Evolutionary conservation across 23 red algal genomes (phyloP).

Genomic region (Chondrus crispus): DNA sequence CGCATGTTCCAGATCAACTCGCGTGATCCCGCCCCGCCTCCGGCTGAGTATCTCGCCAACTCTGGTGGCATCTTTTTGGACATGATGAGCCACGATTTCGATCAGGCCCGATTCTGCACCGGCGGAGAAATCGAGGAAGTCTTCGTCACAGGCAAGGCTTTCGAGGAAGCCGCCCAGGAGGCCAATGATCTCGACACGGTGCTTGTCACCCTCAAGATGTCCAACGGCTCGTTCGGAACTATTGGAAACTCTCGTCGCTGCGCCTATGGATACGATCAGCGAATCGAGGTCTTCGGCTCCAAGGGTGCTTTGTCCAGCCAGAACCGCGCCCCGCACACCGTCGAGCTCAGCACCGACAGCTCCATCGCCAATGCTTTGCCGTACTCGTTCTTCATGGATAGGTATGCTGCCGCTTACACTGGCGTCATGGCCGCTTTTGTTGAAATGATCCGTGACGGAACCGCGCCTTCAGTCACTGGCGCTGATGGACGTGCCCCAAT

Average conservation of each 20-base stretch:
- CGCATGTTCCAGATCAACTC: constrained; percentile 84
- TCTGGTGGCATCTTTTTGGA: constrained; percentile 91
- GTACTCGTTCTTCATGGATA: constrained; percentile 93
- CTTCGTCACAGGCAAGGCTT: constrained; percentile 71
- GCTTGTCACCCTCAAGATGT: constrained; percentile 85
- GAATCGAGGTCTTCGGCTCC: constrained; percentile 96
- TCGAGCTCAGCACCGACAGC: constrained; percentile 50
- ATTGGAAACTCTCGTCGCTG: constrained; percentile 87
- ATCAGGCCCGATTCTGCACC: constrained; percentile 84
- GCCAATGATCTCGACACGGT: constrained; percentile 83
- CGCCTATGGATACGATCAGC: constrained; percentile 93
- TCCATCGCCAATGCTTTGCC: constrained; percentile 66
- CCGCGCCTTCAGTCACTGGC: constrained; percentile 62
- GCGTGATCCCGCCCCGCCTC: constrained; percentile 94
- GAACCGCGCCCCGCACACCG: constrained; percentile 79
- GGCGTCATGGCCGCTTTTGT: constrained; percentile 92
- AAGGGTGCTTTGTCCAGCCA: constrained; percentile 85
- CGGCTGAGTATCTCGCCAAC: constrained; percentile 86
- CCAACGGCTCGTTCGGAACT: constrained; percentile 91
- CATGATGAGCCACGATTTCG: constrained; percentile 99
- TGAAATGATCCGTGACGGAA: constrained; percentile 79
- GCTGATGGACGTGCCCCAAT: constrained; percentile 89
- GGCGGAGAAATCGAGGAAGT: constrained; percentile 87
- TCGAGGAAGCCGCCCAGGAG: constrained; percentile 69
- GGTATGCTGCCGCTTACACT: constrained; percentile 88